Conservation (phyloP, 2,329 filamentous ascomycete species). For the Fusarium beomiforme region DNA sequence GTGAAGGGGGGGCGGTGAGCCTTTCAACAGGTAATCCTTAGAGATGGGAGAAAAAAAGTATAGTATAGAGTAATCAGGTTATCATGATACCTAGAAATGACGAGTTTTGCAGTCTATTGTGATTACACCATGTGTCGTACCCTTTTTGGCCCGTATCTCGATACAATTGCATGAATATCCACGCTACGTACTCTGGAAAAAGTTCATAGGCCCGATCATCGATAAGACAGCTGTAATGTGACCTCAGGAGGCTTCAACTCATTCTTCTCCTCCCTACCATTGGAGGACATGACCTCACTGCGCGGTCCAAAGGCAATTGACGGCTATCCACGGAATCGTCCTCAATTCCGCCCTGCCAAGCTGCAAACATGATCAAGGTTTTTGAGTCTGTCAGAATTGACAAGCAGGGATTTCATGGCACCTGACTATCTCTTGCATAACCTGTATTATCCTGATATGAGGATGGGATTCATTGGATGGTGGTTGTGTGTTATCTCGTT, state of each 20-base stretch:
- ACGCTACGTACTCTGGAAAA: neutral
- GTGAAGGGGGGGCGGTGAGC: constrained; percentile 15
- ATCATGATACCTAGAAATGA: constrained; percentile 27
- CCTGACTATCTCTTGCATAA: constrained; percentile 12
- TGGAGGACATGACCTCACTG: constrained; percentile 21
- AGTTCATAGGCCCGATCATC: constrained; percentile 11
- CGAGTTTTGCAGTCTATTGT: neutral
- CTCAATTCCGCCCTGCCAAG: constrained; percentile 38
- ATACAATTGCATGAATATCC: constrained; percentile 18
- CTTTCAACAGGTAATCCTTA: constrained; percentile 40
- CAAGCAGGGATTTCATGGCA: constrained; percentile 12
- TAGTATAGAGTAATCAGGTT: constrained; percentile 22
- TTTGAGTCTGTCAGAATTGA: constrained; percentile 21
- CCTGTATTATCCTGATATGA: neutral
- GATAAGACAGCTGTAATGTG: constrained; percentile 27
- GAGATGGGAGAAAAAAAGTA: constrained; percentile 2
- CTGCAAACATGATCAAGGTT: neutral
- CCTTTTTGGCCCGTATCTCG: neutral
- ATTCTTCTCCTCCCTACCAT: neutral
- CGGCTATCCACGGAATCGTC: constrained; percentile 37
- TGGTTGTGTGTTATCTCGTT: neutral
- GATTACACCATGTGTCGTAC: neutral
- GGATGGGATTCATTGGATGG: neutral
- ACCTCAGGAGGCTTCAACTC: constrained; percentile 1
- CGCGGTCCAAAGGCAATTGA: constrained; percentile 36